Percentiles rank a stretch among this genome's conserved stretches.
These are phyloP conservation scores for Penicillium vulpinum DNA, from an alignment of 2,329 filamentous ascomycete species.

Conservation along the genomic window DNA sequence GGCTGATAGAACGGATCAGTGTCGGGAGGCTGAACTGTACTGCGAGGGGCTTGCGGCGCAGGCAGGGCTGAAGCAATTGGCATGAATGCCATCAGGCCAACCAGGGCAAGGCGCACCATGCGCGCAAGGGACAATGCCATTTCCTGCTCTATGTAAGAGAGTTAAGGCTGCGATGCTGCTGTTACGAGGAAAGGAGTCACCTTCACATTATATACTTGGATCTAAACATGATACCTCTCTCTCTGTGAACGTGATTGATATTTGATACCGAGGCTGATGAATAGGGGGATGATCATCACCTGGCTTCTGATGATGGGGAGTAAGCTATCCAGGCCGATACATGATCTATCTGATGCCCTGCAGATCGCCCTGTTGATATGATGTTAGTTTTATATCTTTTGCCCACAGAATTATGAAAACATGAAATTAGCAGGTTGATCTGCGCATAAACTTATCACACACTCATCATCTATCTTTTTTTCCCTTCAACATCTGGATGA, in stretches of 20 bases:
- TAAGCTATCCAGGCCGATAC: neutral
- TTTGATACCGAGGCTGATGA: slow-evolving; percentile 3
- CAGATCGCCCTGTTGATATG: neutral
- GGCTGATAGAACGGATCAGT: slow-evolving; percentile 31
- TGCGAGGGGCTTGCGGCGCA: neutral
- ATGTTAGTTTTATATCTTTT: neutral
- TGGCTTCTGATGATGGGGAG: neutral
- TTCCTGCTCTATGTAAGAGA: neutral
- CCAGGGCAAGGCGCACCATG: slow-evolving; percentile 7
- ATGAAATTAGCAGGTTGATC: neutral
- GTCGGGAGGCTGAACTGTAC: slow-evolving; percentile 9
- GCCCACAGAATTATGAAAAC: neutral
- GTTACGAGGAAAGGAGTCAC: neutral
- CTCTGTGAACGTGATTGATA: slow-evolving; percentile 4
- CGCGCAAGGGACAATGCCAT: slow-evolving; percentile 6
- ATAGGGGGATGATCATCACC: neutral
- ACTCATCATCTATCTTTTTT: neutral
- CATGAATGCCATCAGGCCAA: slow-evolving; percentile 1
- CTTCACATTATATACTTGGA: neutral
- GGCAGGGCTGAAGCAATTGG: slow-evolving; percentile 4
- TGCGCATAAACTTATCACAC: neutral
- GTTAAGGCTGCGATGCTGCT: neutral
- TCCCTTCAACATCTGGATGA: neutral
- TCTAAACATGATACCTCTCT: neutral
- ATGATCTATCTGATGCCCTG: neutral